Evolutionary conservation across 495 filamentous ascomycete species (phyloP), one percentile per base, ranked within the genome.

Genomic region (Podospora comata): DNA sequence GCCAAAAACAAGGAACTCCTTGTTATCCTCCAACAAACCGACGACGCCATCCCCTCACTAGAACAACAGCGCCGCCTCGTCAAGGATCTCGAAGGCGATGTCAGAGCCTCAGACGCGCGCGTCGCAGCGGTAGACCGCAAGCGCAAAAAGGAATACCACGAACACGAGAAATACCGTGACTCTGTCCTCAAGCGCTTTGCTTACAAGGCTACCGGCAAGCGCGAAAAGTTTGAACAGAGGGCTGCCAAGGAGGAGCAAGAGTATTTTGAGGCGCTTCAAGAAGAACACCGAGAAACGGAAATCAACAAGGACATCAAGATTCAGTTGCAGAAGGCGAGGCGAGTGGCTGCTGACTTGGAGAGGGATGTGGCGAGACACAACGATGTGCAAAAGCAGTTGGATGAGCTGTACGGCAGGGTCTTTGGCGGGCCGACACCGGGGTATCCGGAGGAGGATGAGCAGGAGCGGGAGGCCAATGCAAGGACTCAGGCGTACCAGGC

Each of bases 161-260:
- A 84, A 19, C 83, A 85, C 69, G 74, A 81, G 48, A 79, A 77
- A 65, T 82, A 82, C 68, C 82, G 80, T 55, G 82, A 85, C 72
- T 81, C 77, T 0, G 74, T 78, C 55, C 72, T 85, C 67, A 77
- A 75, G 23, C 79, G 82, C 19, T 78, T 82, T 65, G 78, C 79
- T 5, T 81, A 82, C 73, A 80, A 79, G 27, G 72, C 82, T 0
- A 72, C 78, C 9, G 81, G 83, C 27, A 78, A 78, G 65, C 77
- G 72, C 16, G 78, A 77, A 19, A 77, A 79, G 53, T 82, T 84
- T 68, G 76, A 70, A 20, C 75, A 73, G 16, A 76, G 75, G 57
- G 81, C 80, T 18, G 69, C 73, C 20, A 84, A 84, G 71, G 83
- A 85, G 65, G 84, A 84, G 74, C 68, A 70, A 18, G 82, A 85